Percentiles rank a stretch among this genome's conserved stretches.
These are phyloP conservation scores for Aspergillus sp. DNA, from an alignment of 2,329 filamentous ascomycete genomes.

Conservation along the genomic window DNA sequence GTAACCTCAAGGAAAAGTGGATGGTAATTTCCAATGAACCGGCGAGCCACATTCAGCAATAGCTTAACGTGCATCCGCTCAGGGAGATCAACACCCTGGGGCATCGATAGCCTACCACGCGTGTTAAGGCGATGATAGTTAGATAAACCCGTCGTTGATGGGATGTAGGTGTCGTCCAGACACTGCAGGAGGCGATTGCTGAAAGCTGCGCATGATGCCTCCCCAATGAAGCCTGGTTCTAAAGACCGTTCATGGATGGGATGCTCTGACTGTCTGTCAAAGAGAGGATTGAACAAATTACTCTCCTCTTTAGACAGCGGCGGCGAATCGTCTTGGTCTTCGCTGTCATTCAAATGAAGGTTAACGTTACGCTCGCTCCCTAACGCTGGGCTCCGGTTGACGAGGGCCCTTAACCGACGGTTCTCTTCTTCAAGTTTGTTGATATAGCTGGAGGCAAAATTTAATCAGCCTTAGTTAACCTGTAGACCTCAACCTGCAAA, in stretches of 20 bases:
- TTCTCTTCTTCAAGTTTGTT: conserved; percentile 8
- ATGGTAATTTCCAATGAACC: conserved; percentile 13
- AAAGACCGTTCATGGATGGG: conserved; percentile 2
- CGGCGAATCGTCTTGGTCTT: conserved; percentile 4
- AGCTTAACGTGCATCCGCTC: conserved; percentile 11
- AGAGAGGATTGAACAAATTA: conserved; percentile 9
- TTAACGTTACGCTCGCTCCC: background rate
- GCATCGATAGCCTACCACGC: background rate
- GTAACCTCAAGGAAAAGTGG: conserved; percentile 11
- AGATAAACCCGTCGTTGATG: conserved; percentile 3
- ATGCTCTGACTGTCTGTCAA: conserved; percentile 7
- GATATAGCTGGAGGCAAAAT: background rate
- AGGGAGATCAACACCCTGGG: conserved; percentile 1
- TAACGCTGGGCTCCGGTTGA: background rate
- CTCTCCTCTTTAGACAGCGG: conserved; percentile 12
- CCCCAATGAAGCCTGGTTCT: conserved; percentile 10
- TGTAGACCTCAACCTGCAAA: background rate
- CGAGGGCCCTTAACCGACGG: background rate
- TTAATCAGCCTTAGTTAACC: background rate
- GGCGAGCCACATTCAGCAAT: conserved; percentile 6
- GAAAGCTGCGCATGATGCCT: conserved; percentile 11
- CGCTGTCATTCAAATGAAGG: background rate
- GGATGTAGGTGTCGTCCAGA: conserved; percentile 9
- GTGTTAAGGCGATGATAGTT: conserved; percentile 9
- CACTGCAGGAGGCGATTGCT: conserved; percentile 10